These are phyloP conservation scores for Wickerhamomyces canadensis DNA, from an alignment of 805 yeast genomes.

Conservation along the genomic window DNA sequence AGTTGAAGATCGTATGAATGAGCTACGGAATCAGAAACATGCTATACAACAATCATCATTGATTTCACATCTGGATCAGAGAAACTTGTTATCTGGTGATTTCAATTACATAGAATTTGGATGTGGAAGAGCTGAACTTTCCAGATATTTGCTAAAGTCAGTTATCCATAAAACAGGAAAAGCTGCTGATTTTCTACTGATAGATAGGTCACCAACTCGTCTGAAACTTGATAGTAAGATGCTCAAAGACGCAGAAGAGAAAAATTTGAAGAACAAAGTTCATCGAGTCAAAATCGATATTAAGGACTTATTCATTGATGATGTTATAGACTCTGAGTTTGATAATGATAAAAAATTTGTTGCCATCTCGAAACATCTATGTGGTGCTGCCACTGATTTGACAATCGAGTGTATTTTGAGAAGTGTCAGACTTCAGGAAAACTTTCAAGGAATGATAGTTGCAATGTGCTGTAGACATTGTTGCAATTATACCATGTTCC, in stretches of 20 bases:
- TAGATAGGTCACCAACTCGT: conserved; percentile 74
- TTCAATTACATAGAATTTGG: conserved; percentile 71
- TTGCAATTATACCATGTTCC: conserved; percentile 58
- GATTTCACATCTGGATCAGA: conserved; percentile 55
- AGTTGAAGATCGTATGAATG: conserved; percentile 21
- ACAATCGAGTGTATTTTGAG: conserved; percentile 61
- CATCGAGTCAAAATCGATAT: conserved; percentile 68
- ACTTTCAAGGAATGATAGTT: conserved; percentile 56
- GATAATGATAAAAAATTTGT: conserved; percentile 28
- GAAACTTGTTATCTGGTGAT: conserved; percentile 31
- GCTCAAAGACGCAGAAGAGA: conserved; percentile 40
- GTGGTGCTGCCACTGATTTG: conserved; percentile 92
- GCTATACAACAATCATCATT: conserved; percentile 78
- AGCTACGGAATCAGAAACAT: conserved; percentile 62
- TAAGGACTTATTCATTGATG: conserved; percentile 59
- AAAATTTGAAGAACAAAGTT: conserved; percentile 26
- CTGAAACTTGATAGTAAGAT: conserved; percentile 76
- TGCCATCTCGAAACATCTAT: conserved; percentile 80
- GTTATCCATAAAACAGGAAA: conserved; percentile 18
- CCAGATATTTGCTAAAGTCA: conserved; percentile 49
- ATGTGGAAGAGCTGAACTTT: conserved; percentile 83
- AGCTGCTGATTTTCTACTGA: conserved; percentile 42
- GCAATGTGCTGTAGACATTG: conserved; percentile 95
- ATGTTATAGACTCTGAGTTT: conserved; percentile 31
- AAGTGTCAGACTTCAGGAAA: conserved; percentile 23